Evolutionary conservation across 2,329 filamentous ascomycete species (phyloP), one percentile per base, ranked within the genome.

Genomic region (Alternaria atra): DNA sequence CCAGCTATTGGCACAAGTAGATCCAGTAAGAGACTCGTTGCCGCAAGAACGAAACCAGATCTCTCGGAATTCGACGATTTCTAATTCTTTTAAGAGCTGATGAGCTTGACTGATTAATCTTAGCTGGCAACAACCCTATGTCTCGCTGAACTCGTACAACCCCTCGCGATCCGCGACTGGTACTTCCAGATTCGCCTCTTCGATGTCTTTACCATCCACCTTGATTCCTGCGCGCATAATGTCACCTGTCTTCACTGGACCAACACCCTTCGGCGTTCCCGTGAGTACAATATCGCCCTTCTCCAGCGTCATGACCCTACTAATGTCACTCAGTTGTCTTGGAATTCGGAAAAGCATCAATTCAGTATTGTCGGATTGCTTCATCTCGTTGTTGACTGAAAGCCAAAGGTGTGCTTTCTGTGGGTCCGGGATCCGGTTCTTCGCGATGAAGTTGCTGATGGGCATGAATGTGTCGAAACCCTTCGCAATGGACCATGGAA

Each of bases 401-500:
- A 99, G 86, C 80, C 90, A 96, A 64, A 99, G 83, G 81, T 96
- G 91, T 17, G 92, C 89, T 73, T 94, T 88, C 78, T 98, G 94
- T 32, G 95, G 95, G 80, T 98, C 89, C 12, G 90, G 87, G 69
- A 99, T 93, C 67, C 86, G 85, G 35, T 87, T 84, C 83, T 96
- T 97, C 69, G 89, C 84, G 72, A 99, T 96, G 56, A 92, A 84
- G 66, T 90, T 84, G 78, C 90, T 92, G 74, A 99, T 86, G 60
- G 95, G 95, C 52, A 97, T 85, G 84, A 99, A 99, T 3, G 95
- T 98, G 80, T 99, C 95, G 78, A 98, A 99, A 47, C 95, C 95
- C 84, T 99, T 99, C 70, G 92, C 91, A 68, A 97, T 97, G 73
- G 90, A 89, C 95, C 95, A 99, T 7, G 95, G 95, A 15, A 98